A percentile compares a stretch with the other conserved stretches of the same genome.
Evolutionary conservation across 1,284 basidiomycete species (phyloP).

Genomic region (Ceratobasidium sp.): DNA sequence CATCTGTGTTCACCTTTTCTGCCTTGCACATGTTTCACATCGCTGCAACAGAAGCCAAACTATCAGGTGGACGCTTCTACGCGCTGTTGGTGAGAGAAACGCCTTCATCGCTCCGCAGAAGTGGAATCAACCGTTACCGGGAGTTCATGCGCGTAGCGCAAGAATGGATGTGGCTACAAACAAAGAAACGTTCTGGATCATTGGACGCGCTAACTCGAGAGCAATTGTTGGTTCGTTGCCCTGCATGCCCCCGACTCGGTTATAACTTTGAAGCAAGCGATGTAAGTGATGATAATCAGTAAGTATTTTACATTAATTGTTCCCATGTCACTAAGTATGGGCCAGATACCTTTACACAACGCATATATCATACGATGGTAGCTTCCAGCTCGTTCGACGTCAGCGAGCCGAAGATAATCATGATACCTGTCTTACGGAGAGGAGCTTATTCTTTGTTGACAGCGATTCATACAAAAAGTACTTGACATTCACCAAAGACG

Average conservation of each 20-base stretch:
- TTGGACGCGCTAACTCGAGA: neutral
- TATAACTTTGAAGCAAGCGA: neutral
- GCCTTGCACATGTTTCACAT: neutral
- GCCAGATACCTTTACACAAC: slow-evolving; percentile 1
- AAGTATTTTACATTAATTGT: neutral
- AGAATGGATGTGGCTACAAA: neutral
- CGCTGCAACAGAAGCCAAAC: neutral
- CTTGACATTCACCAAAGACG: neutral
- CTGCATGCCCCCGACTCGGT: neutral
- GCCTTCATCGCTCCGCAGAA: neutral
- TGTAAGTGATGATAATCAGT: neutral
- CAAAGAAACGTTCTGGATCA: neutral
- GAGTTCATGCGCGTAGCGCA: neutral
- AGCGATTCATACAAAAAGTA: neutral
- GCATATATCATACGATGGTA: neutral
- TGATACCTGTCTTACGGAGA: neutral
- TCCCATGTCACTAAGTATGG: neutral
- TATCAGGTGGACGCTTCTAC: neutral
- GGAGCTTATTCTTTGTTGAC: neutral
- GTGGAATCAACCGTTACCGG: slow-evolving; percentile 12
- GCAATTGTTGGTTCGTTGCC: neutral
- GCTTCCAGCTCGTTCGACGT: neutral
- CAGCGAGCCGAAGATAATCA: neutral
- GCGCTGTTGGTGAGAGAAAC: neutral
- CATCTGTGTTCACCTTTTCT: neutral